These are phyloP conservation scores for Ophiostoma tasmaniense DNA, from an alignment of 2,329 filamentous ascomycete species.

Conservation along the genomic window DNA sequence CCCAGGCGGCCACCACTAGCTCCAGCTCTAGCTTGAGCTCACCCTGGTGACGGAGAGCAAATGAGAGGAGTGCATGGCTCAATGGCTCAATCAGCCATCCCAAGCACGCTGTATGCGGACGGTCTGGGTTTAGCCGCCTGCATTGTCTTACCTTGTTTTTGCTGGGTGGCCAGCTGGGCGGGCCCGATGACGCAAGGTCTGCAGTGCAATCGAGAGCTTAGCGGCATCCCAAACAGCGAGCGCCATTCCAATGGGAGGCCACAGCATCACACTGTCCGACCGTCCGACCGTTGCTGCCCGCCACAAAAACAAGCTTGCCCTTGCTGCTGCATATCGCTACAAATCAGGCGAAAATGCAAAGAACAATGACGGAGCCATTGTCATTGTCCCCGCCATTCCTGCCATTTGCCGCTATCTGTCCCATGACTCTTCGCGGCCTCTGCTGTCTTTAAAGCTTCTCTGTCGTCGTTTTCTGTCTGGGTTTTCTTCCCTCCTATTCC, in stretches of 20 bases:
- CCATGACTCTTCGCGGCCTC: neutral
- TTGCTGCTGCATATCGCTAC: neutral
- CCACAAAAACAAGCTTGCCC: neutral
- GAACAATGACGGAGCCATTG: neutral
- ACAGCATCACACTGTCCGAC: neutral
- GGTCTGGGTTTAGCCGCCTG: neutral
- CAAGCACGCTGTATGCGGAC: neutral
- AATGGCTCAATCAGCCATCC: neutral
- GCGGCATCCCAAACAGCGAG: neutral
- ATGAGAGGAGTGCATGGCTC: neutral
- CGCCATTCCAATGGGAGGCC: neutral
- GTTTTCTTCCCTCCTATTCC: neutral
- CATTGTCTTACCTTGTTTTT: conserved; percentile 12
- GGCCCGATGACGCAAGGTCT: conserved; percentile 15
- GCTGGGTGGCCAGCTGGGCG: neutral
- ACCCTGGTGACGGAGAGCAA: neutral
- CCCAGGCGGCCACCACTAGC: neutral
- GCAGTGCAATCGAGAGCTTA: neutral
- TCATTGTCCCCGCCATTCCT: neutral
- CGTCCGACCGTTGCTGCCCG: too few relatives aligned
- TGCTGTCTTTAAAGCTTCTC: neutral
- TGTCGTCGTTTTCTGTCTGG: neutral
- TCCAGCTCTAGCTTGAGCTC: neutral
- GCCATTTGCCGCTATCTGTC: neutral
- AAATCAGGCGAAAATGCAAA: neutral